Evolutionary conservation across 345 rosid genomes (phyloP), one percentile per base, ranked within the genome.

Genomic region (Eucalyptus cloeziana): DNA sequence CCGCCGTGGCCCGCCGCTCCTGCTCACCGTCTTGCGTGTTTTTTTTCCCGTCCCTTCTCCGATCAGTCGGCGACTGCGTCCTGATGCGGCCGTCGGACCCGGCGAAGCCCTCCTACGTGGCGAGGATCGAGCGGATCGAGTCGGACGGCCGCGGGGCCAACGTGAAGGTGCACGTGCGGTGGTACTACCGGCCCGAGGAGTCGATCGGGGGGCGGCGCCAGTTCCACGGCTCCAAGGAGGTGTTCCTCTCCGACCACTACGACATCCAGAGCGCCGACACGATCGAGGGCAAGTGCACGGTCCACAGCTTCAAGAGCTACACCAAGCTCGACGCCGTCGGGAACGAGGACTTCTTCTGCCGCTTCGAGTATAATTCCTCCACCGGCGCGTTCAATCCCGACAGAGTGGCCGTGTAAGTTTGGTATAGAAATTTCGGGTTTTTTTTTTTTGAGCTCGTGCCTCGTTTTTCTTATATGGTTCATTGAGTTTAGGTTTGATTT

Each of bases 101-200:
- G 12, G 89, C 94, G 85, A 98, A 94, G 90, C 95, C 96, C 40
- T 96, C 98, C 87, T 97, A 98, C 94, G 99, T 98, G 49, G 97
- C 99, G 52, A 95, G 90, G 92, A 94, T 98, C 85, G 99, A 98
- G 92, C 93, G 93, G 94, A 98, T 98, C 93, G 99, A 95, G 85
- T 88, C 98, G 83, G 98, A 95, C 90, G 91, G 94, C 86, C 96
- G 99, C 52, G 99, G 98, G 37, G 91, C 95, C 58, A 90, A 95
- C 94, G 99, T 95, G 37, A 95, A 92, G 93, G 92, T 96, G 27
- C 96, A 93, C 44, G 97, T 96, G 86, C 93, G 99, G 89, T 98
- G 99, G 99, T 98, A 96, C 56, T 98, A 98, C 89, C 95, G 99
- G 17, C 99, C 99, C 80, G 99, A 98, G 95, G 99, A 98, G 88